Conservation (phyloP, 1,139 yeast genomes). For the Sugiyamaella novakii region DNA sequence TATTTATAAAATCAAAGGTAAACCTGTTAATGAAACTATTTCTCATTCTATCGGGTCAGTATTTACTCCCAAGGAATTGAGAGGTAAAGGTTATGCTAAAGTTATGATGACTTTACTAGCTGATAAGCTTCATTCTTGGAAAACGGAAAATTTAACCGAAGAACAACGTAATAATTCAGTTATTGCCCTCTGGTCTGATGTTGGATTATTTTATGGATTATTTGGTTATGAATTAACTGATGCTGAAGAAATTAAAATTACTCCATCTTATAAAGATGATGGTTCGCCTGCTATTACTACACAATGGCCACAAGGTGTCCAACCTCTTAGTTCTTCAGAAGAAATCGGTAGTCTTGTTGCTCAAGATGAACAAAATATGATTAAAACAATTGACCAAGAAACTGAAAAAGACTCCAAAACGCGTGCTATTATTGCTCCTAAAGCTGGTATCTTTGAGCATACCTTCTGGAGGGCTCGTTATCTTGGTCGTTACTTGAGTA, state of each 20-base stretch:
- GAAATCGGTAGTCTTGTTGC: constrained; percentile 42
- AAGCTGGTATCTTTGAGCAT: constrained; percentile 46
- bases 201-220: constrained; percentile 64
- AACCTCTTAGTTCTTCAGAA: constrained; percentile 38
- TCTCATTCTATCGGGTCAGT: constrained; percentile 67
- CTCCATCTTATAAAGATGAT: constrained; percentile 26
- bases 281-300: constrained; percentile 21
- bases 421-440: constrained; percentile 44
- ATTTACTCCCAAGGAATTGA: constrained; percentile 56
- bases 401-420: constrained; percentile 39
- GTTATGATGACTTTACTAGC: constrained; percentile 52
- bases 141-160: constrained; percentile 40
- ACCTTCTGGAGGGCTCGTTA: constrained; percentile 48
- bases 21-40: constrained; percentile 40
- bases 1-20: constrained; percentile 36
- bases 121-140: constrained; percentile 45
- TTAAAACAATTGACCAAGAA: constrained; percentile 34
- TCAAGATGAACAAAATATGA: constrained; percentile 38
- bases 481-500: constrained; percentile 35
- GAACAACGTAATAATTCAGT: constrained; percentile 45
- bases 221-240: constrained; percentile 55
- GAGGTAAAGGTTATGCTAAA: constrained; percentile 68
- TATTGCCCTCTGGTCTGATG: constrained; percentile 65
- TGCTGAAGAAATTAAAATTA: constrained; percentile 32
- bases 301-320: constrained; percentile 31